Evolutionary conservation across 345 rosid genomes (phyloP), one percentile per base, ranked within the genome.

Genomic region (Melaleuca alternifolia): DNA sequence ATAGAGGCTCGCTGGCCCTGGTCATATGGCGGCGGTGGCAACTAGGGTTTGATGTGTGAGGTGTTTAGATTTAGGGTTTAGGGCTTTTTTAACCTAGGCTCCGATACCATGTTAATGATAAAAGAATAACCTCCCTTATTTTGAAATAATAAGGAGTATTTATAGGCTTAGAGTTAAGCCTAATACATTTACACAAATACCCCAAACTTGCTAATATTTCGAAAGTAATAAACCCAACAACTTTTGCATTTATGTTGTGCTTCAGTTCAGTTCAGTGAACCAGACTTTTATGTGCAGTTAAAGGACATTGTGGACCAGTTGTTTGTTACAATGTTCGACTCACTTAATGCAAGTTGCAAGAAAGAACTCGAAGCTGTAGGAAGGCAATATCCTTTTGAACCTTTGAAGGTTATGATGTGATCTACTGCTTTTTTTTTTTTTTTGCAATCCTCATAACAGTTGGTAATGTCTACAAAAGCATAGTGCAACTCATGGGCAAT

Each of bases 381-480:
- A 37, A 92, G 87, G 90, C 99, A 97, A 65, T 94, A 92, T 88
- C 98, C 98, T 24, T 97, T 94, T 87, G 93, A 94, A 87, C 95
- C 99, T 54, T 88, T 96, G 91, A 94, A 97, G 97, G 98, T 97
- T 33, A 86, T 77, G 16, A 75, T 84, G 11, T 21, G 52, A 52
- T 59, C n/a, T 14, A 46, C 28, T 81, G 15, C 15, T n/a, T 53
- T 11, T 48, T 10, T 51, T 33, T 51, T 50, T 41, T 26, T 30
- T 50, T 14, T 6, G 6, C 24, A 41, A 50, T 37, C 37, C 65
- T 83, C 44, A 51, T 26, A 57, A 23, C 23, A 11, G 26, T 61
- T 50, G 76, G 37, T 9, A 57, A 41, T 48, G 41, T 13, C 37
- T 28, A 51, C 21, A 30, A 77, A 51, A 50, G 7, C 44, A 15